Evolutionary conservation across 371 early-diverging fungal genomes (phyloP).

Genomic region (Caulochytrium protostelioides): DNA sequence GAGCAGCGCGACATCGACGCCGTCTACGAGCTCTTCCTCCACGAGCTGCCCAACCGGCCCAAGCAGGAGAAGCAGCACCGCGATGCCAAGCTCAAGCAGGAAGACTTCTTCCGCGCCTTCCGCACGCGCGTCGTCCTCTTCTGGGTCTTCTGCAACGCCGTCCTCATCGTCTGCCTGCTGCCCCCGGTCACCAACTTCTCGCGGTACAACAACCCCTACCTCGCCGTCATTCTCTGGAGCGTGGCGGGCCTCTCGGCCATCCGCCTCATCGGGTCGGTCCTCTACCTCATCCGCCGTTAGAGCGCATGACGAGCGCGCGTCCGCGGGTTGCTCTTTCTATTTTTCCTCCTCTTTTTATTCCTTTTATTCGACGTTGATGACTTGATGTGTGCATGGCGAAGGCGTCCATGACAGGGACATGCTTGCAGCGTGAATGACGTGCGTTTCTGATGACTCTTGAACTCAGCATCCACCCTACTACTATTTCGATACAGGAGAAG

Average conservation of each 20-base stretch:
- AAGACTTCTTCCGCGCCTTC: slow-evolving; percentile 67
- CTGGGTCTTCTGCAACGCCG: slow-evolving; percentile 62
- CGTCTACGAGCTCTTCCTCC: slow-evolving; percentile 45
- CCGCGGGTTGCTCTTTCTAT: too few relatives aligned
- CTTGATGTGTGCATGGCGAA: too few relatives aligned
- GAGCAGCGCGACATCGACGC: slow-evolving; percentile 56
- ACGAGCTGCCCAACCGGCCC: slow-evolving; percentile 12
- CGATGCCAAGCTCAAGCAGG: slow-evolving; percentile 55
- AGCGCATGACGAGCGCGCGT: too few relatives aligned
- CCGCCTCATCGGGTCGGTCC: slow-evolving; percentile 45
- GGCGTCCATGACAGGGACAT: too few relatives aligned
- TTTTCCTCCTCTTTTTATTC: too few relatives aligned
- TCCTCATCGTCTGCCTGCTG: slow-evolving; percentile 29
- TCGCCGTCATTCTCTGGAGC: slow-evolving; percentile 17
- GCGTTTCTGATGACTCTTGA: too few relatives aligned
- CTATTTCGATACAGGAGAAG: too few relatives aligned
- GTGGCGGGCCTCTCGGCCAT: slow-evolving; percentile 47
- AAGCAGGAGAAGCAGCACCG: slow-evolving; percentile 22
- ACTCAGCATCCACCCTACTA: too few relatives aligned
- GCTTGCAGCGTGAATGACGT: too few relatives aligned
- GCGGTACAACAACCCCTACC: slow-evolving; percentile 13
- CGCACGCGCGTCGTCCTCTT: slow-evolving; percentile 56
- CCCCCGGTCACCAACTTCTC: slow-evolving; percentile 1
- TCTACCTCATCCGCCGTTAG: slow-evolving; percentile 38
- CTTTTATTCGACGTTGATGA: too few relatives aligned